Conservation (phyloP, 164 flowering plant genomes). For the Tetracentron sinense region DNA sequence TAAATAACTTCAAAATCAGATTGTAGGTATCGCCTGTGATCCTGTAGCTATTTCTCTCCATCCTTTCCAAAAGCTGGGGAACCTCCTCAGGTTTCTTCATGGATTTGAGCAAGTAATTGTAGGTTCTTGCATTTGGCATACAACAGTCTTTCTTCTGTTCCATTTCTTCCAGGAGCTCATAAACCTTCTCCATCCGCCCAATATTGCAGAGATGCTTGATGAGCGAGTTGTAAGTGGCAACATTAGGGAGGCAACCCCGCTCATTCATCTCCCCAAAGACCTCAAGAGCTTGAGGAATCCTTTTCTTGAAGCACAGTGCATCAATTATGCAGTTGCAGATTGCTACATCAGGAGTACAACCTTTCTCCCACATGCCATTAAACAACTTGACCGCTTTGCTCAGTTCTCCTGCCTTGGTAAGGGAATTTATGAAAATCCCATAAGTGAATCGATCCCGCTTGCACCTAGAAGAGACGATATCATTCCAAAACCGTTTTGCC, state of each 20-base stretch:
- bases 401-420: conserved; percentile 72
- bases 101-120: conserved; percentile 51
- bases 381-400: conserved; percentile 59
- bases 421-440: conserved; percentile 67
- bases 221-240: conserved; percentile 73
- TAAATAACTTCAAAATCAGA: conserved; percentile 57
- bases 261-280: conserved; percentile 68
- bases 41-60: conserved; percentile 53
- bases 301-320: conserved; percentile 90
- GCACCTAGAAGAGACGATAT: conserved; percentile 57
- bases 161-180: conserved; percentile 72
- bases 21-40: conserved; percentile 55
- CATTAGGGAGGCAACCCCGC: conserved; percentile 53
- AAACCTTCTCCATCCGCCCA: conserved; percentile 67
- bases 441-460: conserved; percentile 61
- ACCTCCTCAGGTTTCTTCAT: conserved; percentile 55
- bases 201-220: conserved; percentile 83
- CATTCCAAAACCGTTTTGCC: conserved; percentile 86
- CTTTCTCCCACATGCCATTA: conserved; percentile 67
- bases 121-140: conserved; percentile 65
- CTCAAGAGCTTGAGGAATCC: conserved; percentile 71
- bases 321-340: conserved; percentile 83
- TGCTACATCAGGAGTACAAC: conserved; percentile 62
- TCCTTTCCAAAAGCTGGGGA: conserved; percentile 47
- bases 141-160: conserved; percentile 49